phyloP scores from a whole-genome alignment of 2,329 filamentous ascomycete genomes.

The Emergomyces pasteurianus region DNA sequence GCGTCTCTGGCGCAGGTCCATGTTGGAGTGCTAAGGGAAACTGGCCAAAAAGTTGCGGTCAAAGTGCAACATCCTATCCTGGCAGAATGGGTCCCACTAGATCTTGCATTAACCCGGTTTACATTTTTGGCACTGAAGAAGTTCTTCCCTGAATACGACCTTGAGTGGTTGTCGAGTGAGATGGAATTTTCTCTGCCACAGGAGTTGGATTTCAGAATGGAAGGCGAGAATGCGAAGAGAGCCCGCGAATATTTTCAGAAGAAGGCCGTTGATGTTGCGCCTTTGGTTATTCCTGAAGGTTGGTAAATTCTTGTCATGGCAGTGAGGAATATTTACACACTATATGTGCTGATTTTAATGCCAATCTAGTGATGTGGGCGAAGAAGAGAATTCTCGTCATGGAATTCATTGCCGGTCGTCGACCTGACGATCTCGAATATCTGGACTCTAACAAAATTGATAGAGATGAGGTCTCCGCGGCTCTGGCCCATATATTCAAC shows the following conservation, averaged over 20 bases:
- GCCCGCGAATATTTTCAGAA: conserved; percentile 70
- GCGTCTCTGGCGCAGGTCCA: conserved; percentile 94
- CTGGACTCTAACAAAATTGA: conserved; percentile 79
- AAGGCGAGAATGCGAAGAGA: conserved; percentile 71
- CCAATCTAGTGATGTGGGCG: conserved; percentile 61
- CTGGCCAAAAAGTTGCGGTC: conserved; percentile 78
- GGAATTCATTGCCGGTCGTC: conserved; percentile 77
- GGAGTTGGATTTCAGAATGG: conserved; percentile 79
- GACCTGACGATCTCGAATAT: conserved; percentile 79
- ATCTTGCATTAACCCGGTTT: conserved; percentile 73
- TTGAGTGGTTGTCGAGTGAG: conserved; percentile 89
- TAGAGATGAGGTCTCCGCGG: conserved; percentile 87
- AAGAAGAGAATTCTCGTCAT: conserved; percentile 85
- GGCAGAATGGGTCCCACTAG: conserved; percentile 79
- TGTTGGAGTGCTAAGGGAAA: conserved; percentile 68
- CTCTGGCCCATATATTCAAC: conserved; percentile 87
- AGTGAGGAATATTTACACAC: not conserved
- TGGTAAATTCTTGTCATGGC: conserved; percentile 1
- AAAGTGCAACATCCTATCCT: conserved; percentile 91
- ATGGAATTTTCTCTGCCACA: conserved; percentile 85
- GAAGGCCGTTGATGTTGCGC: conserved; percentile 57
- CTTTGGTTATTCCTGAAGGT: conserved; percentile 70
- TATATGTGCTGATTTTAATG: not conserved
- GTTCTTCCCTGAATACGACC: conserved; percentile 95
- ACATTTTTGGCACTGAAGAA: conserved; percentile 81